Base-by-base conservation (phyloP, 345 rosid genomes). In the Angophora floribunda region DNA sequence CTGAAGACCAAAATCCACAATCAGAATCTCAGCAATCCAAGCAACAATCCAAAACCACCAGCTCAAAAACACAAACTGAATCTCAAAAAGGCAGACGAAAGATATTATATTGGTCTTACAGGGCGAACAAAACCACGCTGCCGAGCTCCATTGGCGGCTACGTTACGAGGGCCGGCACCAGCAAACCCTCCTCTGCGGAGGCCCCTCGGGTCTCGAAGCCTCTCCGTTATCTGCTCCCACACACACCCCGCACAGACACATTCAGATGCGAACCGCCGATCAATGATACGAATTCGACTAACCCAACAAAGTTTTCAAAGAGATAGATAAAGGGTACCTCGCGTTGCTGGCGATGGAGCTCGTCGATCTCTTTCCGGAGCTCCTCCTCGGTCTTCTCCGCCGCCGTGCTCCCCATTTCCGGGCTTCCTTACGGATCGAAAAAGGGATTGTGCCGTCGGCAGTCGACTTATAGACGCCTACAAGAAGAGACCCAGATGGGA, bases 171-270 rank as follows among this genome's bases (percentile, higher is more conserved):
- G 51, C 89, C 93, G 36, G 90, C 90, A 19, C 94, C 93, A 45
- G 95, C 14, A 36, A 92, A 86, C 41, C 92, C 94, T 75, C 99
- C 98, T n/a, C 98, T 91, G n/a, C 99, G 98, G 32, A 97, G 93
- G 41, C 99, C 99, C 55, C 99, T 94, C 88, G 99, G 99, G 93
- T 98, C 98, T 87, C 97, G 95, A 84, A 98, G 93, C 90, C 98
- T 93, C 94, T 97, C 98, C 11, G 97, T 95, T 89, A 98, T 96
- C 99, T 97, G 84, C 84, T 75, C 47, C 49, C 6, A 51, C 85
- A 52, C 55, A 85, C 41, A 55, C 13, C 21, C 30, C 26, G 32
- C 85, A 87, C 79, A 86, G 85, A 17, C 70, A n/a, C 51, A 26
- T 65, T 36, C 13, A 85, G 85, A 87, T 79, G 6, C 28, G 10